These are phyloP conservation scores for Salix purpurea DNA, from an alignment of 345 rosid species.

Conservation along the genomic window DNA sequence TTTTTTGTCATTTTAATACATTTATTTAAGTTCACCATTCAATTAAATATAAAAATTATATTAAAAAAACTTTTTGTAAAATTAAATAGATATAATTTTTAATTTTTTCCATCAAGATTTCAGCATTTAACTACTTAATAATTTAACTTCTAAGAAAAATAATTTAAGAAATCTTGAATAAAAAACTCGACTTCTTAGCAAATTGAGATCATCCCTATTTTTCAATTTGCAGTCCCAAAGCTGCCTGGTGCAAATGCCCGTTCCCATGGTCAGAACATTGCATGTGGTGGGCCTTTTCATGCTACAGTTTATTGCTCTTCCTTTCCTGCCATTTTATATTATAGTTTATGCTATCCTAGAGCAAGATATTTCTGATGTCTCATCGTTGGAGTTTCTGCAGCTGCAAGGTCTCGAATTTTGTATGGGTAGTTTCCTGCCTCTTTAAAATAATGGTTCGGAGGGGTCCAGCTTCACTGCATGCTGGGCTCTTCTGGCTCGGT, in stretches of 20 bases:
- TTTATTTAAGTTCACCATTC: too few relatives aligned
- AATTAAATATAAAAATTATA: too few relatives aligned
- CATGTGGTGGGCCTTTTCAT: background rate
- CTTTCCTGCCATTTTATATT: background rate
- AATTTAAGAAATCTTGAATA: too few relatives aligned
- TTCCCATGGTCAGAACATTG: background rate
- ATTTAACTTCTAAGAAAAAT: too few relatives aligned
- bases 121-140: too few relatives aligned
- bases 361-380: background rate
- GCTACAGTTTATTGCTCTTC: background rate
- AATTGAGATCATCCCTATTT: too few relatives aligned
- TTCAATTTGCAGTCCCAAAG: too few relatives aligned
- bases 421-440: background rate
- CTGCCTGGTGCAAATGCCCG: background rate
- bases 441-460: background rate
- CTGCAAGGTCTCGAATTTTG: background rate
- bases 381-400: background rate
- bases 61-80: too few relatives aligned
- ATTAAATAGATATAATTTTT: too few relatives aligned
- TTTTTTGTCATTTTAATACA: too few relatives aligned
- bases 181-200: too few relatives aligned
- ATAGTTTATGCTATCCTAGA: background rate
- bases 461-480: background rate
- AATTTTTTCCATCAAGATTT: too few relatives aligned
- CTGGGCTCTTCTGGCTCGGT: background rate